phyloP scores from a whole-genome alignment of 163 green algal species.

The Trebouxiophyceae sp. region DNA sequence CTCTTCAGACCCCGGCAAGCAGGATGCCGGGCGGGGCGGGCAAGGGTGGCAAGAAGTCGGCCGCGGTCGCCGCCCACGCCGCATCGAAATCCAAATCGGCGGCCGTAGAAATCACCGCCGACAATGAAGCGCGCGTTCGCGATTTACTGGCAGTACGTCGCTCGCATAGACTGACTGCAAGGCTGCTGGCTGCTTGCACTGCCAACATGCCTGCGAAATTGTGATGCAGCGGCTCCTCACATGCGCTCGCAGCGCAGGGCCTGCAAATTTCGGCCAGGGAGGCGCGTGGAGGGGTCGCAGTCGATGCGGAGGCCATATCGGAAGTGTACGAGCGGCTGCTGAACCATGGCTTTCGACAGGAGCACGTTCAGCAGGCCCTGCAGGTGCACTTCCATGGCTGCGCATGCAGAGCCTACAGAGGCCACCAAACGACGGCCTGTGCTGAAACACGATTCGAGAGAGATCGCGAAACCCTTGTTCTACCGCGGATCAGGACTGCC shows the following conservation, averaged over 20 bases:
- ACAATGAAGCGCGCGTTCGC: slow-evolving; percentile 21
- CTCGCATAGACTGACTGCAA: no score
- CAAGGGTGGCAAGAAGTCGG: slow-evolving; percentile 3
- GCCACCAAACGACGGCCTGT: no score
- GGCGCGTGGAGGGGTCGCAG: background rate
- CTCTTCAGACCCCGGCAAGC: no score
- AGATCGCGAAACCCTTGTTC: no score
- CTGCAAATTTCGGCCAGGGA: background rate
- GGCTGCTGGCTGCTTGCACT: no score
- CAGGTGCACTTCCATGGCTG: background rate
- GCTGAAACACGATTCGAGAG: no score
- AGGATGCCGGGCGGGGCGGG: no score
- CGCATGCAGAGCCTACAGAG: no score
- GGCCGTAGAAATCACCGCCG: slow-evolving; percentile 17
- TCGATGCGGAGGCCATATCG: slow-evolving; percentile 2
- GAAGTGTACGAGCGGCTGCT: slow-evolving; percentile 10
- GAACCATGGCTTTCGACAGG: slow-evolving; percentile 9
- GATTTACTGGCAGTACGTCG: no score
- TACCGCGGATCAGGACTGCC: no score
- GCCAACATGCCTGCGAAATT: no score
- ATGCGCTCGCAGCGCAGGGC: background rate
- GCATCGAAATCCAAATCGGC: slow-evolving; percentile 26
- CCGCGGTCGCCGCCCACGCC: slow-evolving; percentile 24
- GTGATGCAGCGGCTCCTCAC: no score
- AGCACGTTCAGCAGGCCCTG: slow-evolving; percentile 14